These are phyloP conservation scores for Citropsis articulata DNA, from an alignment of 345 rosid species.

Conservation along the genomic window DNA sequence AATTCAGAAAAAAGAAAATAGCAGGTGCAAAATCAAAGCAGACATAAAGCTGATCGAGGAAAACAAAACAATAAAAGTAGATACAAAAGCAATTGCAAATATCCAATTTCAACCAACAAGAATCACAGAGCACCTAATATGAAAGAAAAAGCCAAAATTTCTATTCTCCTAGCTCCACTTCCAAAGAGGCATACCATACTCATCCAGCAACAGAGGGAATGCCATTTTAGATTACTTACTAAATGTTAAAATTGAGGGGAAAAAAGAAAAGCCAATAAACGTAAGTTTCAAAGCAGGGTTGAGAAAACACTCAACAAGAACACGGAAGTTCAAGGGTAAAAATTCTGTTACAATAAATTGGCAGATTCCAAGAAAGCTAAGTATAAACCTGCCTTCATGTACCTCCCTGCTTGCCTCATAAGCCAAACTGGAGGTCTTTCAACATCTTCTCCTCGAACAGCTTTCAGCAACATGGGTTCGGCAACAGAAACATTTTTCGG, in stretches of 20 bases:
- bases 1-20: neutral
- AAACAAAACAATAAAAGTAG: neutral
- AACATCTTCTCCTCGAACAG: slow-evolving; percentile 87
- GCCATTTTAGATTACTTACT: neutral
- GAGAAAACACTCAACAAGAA: neutral
- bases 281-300: neutral
- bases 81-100: neutral
- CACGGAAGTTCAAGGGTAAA: neutral
- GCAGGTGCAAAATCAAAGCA: neutral
- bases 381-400: slow-evolving; percentile 89
- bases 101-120: neutral
- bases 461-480: slow-evolving; percentile 84
- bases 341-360: neutral
- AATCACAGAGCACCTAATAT: neutral
- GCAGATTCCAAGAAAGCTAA: neutral
- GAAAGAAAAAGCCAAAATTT: neutral
- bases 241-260: neutral
- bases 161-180: neutral
- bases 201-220: neutral
- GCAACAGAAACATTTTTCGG: slow-evolving; percentile 39
- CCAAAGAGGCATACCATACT: neutral
- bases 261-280: neutral
- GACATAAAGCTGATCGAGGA: neutral
- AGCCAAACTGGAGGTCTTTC: slow-evolving; percentile 99
- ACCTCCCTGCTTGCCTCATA: slow-evolving; percentile 99